Base-by-base conservation (phyloP, 768 basidiomycete genomes). In the Candolleomyces aberdarensis region DNA sequence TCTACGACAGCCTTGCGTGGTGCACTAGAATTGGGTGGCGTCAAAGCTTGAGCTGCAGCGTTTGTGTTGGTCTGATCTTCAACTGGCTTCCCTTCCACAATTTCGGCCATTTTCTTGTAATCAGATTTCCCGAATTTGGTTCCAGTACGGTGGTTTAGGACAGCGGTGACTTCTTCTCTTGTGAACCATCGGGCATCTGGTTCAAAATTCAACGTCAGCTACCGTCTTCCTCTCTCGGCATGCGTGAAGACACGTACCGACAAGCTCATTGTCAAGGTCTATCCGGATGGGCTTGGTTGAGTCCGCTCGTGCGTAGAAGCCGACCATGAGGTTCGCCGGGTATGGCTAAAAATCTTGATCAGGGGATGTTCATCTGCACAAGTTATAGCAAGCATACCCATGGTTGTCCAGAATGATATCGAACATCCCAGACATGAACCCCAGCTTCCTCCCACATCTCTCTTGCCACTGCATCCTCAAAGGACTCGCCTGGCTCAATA, bases 361-460 rank as follows among this genome's bases (percentile, higher is more conserved):
- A 22, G 22, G 17, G n/a, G n/a, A 36, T 19, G 39, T 56, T 63
- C 29, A 58, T 22, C 14, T 15, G 48, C 29, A 57, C 44, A 46
- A 46, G 6, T 36, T 8, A 48, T 57, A 58, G 36, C 43, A 20
- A 36, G 63, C 82, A 63, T 65, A 90, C 92, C 92, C 92, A 95
- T 58, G 93, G 93, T 66, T 94, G 92, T 39, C 80, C 84, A 59
- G 90, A 92, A 72, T 95, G 92, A 70, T 96, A 98, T 64, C 80
- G 80, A 26, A 95, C 83, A 64, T 93, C 82, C 78, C 88, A 89
- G 22, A 93, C 92, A 51, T 81, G 83, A n/a, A 98, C 83, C 4
- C 96, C 96, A 2, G 93, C 92, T 72, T 98, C 96, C 72, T 99
- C 96, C 87, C 93, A 93, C 72, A 96, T 88, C 73, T 98, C 96